Conservation (phyloP, 139 green algal species). For the Haematococcus sp. region DNA sequence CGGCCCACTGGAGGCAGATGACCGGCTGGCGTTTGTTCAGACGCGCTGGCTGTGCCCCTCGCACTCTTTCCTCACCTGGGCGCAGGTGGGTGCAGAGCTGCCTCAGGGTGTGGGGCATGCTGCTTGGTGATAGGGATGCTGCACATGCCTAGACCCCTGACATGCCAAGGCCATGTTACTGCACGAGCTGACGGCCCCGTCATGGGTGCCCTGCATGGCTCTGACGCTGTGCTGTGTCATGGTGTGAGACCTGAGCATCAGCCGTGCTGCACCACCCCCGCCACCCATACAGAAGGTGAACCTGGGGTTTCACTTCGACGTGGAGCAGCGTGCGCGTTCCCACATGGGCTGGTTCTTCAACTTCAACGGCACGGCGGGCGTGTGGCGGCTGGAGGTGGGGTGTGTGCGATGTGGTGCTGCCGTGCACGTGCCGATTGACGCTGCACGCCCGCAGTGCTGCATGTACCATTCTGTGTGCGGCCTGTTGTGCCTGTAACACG, state of each 20-base stretch:
- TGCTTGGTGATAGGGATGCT: too few relatives aligned
- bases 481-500: too few relatives aligned
- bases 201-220: too few relatives aligned
- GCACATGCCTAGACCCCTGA: too few relatives aligned
- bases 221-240: too few relatives aligned
- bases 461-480: too few relatives aligned
- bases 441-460: too few relatives aligned
- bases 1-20: constrained; percentile 29
- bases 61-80: constrained; percentile 74
- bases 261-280: not conserved
- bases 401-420: not conserved
- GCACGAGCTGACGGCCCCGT: too few relatives aligned
- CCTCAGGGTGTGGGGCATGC: too few relatives aligned
- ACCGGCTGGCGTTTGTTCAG: constrained; percentile 72
- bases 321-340: constrained; percentile 56
- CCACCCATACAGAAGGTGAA: constrained; percentile 31
- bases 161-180: too few relatives aligned
- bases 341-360: constrained; percentile 68
- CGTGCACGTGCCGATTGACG: too few relatives aligned
- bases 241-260: too few relatives aligned
- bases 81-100: constrained; percentile 30
- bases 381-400: constrained; percentile 40
- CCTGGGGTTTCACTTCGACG: constrained; percentile 63
- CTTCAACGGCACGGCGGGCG: constrained; percentile 67
- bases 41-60: constrained; percentile 76